Conservation (phyloP, 2,329 filamentous ascomycete species). For the Arthrinium phaeospermum region DNA sequence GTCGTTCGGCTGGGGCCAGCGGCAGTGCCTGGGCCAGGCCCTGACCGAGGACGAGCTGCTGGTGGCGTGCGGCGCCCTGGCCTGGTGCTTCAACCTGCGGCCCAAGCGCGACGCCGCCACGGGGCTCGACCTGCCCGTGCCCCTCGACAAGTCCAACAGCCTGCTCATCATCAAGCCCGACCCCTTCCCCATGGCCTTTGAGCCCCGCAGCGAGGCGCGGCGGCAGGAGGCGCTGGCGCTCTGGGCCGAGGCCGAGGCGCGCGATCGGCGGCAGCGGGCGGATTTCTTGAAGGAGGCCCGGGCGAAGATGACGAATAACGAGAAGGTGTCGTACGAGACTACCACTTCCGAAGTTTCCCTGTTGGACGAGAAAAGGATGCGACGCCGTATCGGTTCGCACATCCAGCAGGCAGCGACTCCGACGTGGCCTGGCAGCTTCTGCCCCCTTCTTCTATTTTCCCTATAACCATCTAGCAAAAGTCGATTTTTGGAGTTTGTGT, state of each 20-base stretch:
- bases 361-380: not conserved
- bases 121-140: conserved; percentile 47
- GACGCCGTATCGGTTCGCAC: not conserved
- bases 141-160: conserved; percentile 56
- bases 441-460: not conserved
- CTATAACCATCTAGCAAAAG: not conserved
- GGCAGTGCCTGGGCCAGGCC: conserved; percentile 46
- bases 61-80: conserved; percentile 54
- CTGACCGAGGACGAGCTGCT: conserved; percentile 52
- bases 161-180: conserved; percentile 63
- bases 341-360: not conserved
- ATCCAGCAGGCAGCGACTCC: not conserved
- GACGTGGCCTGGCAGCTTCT: not conserved
- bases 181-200: conserved; percentile 59
- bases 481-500: too few relatives aligned
- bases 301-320: not conserved
- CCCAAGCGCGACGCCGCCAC: conserved; percentile 50
- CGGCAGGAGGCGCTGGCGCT: conserved; percentile 43
- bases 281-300: conserved; percentile 32
- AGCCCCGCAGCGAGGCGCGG: conserved; percentile 51
- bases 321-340: not conserved
- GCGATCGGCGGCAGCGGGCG: conserved; percentile 34
- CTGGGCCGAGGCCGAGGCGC: conserved; percentile 42
- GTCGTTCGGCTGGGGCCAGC: conserved; percentile 60
- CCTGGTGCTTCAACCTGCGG: conserved; percentile 49